Base-by-base conservation (phyloP, 352 stramenopile species). In the Pythium phragmiticola region DNA sequence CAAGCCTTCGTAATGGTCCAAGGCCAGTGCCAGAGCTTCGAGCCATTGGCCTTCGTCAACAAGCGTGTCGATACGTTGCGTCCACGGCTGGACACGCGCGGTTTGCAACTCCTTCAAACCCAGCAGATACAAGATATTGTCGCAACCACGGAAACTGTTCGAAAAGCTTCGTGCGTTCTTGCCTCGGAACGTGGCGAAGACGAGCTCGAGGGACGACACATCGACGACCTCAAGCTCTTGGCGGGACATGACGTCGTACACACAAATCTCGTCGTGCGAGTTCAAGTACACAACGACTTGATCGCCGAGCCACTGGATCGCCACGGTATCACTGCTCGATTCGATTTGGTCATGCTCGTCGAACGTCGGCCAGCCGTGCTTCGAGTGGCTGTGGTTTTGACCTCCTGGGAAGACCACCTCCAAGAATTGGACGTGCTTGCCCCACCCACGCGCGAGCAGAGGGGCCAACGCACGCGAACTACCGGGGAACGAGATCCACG, bases 11-110 rank as follows among this genome's bases (percentile, higher is more conserved):
- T 97, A 98, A 64, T 99, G 90, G 71, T 99, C 95, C 36, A 99
- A 76, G 7, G 94, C 92, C n/a, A 98, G 75, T 28, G 94, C 93
- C 16, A 99, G 82, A 3, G 95, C 96, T 71, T 99, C 95, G 7
- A 99, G 80, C 96, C 96, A 99, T 75, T 99, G 94, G 46, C 96
- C 96, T 68, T 98, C 90, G 56, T 98, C 89, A 51, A 98, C 91
- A 16, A 99, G 73, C 42, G 89, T 93, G 55, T 97, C 90, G 50
- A 99, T 97, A 58, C 94, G 88, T 65, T 97, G 80, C 33, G 84
- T 95, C 76, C 94, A 98, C 26, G 91, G 90, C 50, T 98, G 77
- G 39, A 98, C 86, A 17, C 89, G 89, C 43, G 97, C 89, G 2
- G 83, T 89, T 54, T 97, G 85, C 4, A 99, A 69, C 70, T 98